phyloP scores from a whole-genome alignment of 352 stramenopile genomes.

The Bremia lactucae region DNA sequence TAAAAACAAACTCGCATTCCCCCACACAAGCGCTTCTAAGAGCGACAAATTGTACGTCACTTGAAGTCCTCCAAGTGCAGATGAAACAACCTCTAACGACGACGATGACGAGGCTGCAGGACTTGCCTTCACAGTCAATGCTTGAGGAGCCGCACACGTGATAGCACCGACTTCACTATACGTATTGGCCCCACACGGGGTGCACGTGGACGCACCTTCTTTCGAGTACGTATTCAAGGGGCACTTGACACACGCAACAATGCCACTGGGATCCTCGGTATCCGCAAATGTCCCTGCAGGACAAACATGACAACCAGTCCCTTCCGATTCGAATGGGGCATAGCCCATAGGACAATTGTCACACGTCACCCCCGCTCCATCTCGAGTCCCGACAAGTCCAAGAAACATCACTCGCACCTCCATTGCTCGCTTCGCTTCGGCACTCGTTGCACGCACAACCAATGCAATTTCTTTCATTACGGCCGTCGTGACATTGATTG shows the following conservation, averaged over 20 bases:
- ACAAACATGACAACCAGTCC: conserved; percentile 41
- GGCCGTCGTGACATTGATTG: conserved; percentile 35
- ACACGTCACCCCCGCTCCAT: conserved; percentile 44
- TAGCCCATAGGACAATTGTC: conserved; percentile 42
- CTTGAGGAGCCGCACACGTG: conserved; percentile 34
- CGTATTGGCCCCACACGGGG: conserved; percentile 51
- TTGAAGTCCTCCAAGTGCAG: conserved; percentile 16
- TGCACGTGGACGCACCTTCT: conserved; percentile 36
- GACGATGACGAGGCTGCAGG: conserved; percentile 11
- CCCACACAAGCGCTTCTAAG: conserved; percentile 58
- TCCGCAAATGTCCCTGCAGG: conserved; percentile 41
- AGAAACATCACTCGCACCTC: conserved; percentile 41
- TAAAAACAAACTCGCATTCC: conserved; percentile 48
- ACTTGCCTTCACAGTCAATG: conserved; percentile 29
- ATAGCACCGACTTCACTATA: conserved; percentile 33
- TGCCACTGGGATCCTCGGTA: conserved; percentile 17
- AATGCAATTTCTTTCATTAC: conserved; percentile 44
- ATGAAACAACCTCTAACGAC: conserved; percentile 15
- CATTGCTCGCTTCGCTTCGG: conserved; percentile 31
- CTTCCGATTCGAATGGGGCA: conserved; percentile 19
- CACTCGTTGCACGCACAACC: conserved; percentile 42
- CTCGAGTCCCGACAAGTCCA: conserved; percentile 37
- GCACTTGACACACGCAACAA: conserved; percentile 40
- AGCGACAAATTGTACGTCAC: conserved; percentile 66
- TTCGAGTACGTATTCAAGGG: conserved; percentile 51